These are phyloP conservation scores for Umbellularia californica DNA, from an alignment of 164 flowering plant genomes.

Conservation along the genomic window DNA sequence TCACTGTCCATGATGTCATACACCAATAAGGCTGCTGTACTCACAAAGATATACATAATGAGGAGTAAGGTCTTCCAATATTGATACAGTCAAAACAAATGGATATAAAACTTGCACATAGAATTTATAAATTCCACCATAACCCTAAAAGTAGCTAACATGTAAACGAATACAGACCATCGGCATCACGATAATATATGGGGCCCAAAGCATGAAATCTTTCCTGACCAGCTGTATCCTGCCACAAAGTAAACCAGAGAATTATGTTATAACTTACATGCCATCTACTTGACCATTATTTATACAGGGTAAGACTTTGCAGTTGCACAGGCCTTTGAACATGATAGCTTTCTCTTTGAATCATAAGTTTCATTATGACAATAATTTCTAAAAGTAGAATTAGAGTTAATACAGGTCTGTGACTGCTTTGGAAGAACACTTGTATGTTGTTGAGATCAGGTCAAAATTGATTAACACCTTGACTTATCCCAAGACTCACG, in stretches of 20 bases:
- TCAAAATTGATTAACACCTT: no score
- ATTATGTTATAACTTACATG: background rate
- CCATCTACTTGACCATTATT: background rate
- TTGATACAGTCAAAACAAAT: background rate
- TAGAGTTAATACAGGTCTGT: no score
- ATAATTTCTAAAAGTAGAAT: no score
- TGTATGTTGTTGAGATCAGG: no score
- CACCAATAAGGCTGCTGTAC: conserved; percentile 31
- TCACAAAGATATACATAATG: background rate
- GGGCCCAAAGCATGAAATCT: conserved; percentile 34
- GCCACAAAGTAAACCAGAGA: conserved; percentile 8
- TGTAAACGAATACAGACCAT: conserved; percentile 19
- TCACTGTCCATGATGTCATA: conserved; percentile 29
- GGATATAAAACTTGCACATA: background rate
- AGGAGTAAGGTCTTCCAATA: background rate
- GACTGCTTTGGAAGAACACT: no score
- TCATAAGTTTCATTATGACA: no score
- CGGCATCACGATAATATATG: conserved; percentile 35
- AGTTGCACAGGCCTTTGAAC: no score
- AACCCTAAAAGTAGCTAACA: background rate
- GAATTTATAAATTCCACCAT: background rate
- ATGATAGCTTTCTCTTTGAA: no score
- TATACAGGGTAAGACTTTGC: no score
- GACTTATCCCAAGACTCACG: no score
- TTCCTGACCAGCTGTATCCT: conserved; percentile 38